Base-by-base conservation (phyloP, 1,284 basidiomycete species). In the Tylopilus sp. region DNA sequence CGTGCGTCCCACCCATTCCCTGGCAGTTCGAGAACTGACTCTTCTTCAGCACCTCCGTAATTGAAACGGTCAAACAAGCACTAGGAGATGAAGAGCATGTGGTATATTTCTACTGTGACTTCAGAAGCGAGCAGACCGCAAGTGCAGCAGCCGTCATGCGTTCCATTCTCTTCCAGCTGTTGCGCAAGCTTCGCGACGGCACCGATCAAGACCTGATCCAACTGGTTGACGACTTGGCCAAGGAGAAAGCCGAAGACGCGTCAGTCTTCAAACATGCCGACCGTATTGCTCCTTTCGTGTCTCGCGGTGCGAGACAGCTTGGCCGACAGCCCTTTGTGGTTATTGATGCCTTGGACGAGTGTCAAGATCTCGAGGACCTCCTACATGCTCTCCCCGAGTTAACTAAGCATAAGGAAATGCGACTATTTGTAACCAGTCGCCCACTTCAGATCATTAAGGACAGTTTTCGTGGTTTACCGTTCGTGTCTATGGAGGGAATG, bases 101-200 rank as follows among this genome's bases (percentile, higher is more conserved):
- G 0, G 61, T 38, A 5, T 68, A 58, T 38, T 67, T 67, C n/a
- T 68, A 68, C 18, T 44, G 41, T 8, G 41, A 44, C 9, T 44
- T 44, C 41, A 44, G 41, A 44, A 58, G 2, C 65, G 60, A 64
- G 19, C 57, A 24, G 3, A 22, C 51, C 4, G 64, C 44, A 16
- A 49, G 12, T 6, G 52, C 62, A 4, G 52, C 52, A 4, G 55
- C 5, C 1, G 47, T 52, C 5, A 53, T 68, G 16, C 12, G 53
- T 8, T 67, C 67, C 9, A 41, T 68, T 26, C 66, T 67, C 18
- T 65, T 38, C 12, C 66, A 67, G 13, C 8, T 67, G 3, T 9
- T 68, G 22, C 24, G 33, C 10, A 39, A 55, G 10, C 15, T 55
- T 3, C 13, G 54, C 22, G 15, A n/a, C 26, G 22, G 39, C 44